Evolutionary conservation across 2,329 filamentous ascomycete species (phyloP), one percentile per base, ranked within the genome.

Genomic region (Neopestalotiopsis sp.): DNA sequence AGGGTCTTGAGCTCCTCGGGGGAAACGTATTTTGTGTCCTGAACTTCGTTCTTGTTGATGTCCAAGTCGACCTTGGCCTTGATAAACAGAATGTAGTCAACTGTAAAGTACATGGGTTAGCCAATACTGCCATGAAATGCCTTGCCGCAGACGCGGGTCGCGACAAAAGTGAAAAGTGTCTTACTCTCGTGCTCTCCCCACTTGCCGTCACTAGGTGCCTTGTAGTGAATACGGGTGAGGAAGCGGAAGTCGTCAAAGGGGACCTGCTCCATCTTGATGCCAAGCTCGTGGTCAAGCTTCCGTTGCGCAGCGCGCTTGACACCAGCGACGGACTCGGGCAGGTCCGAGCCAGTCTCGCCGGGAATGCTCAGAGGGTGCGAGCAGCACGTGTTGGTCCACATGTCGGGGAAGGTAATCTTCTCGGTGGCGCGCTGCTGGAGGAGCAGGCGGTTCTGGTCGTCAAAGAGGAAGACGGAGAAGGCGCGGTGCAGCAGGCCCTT

Each of bases 311-410:
- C 96, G 70, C 92, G 90, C 86, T 97, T 97, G 74, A 95, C 96
- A 34, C 96, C 96, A 74, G 89, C 86, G 68, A 98, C 86, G 5
- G 95, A 92, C 73, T 94, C 92, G 64, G 91, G 87, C 58, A 99
- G 86, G 73, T 92, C 92, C 40, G 90, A 88, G 71, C 96, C 96
- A 32, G 94, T 97, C 89, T 99, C 96, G 73, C 92, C 92, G 9
- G 96, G 93, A 73, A 98, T 92, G 67, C 94, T 93, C 70, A 99
- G 88, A 5, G 96, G 96, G 82, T 99, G 96, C 53, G 96, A 99
- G 87, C 96, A 99, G 88, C 96, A 99, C 40, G 96, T 99, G 84
- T 99, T 99, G 72, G 96, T 99, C 96, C 96, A 99, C 92, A 98
- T 95, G 80, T 97, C 94, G 63, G 96, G 95, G 84, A 99, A 99